Evolutionary conservation across 1,284 basidiomycete species (phyloP), one percentile per base, ranked within the genome.

Genomic region (Cryptococcus sp.): DNA sequence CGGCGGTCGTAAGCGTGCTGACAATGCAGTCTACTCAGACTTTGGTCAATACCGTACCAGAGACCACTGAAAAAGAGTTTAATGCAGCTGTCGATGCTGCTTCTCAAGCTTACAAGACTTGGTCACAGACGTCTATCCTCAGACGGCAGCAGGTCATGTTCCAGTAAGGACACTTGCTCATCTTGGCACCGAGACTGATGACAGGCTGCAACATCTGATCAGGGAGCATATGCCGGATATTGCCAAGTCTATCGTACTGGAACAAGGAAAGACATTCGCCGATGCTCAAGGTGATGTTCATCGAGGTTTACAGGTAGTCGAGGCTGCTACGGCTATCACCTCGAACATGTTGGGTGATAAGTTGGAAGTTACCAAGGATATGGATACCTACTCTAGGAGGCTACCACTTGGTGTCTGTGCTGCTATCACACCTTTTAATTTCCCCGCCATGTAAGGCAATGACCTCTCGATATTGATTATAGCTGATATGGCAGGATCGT

Each of bases 231-330:
- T 63, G 37, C 61, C 63, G 22, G 86, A 48, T 83, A 87, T 71
- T 45, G 73, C 73, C 45, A 64, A 66, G 46, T 83, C 83, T 34
- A 82, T 93, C 55, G 70, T 91, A 21, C 77, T 93, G 13, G 91
- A 94, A 73, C 91, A 94, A 74, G 91, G 91, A 41, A 94, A 94
- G 76, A 93, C 91, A 1, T 77, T 86, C 48, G 82, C 73, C 82
- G 93, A 97, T 77, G 93, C 93, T 1, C 89, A 91, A 60, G 93
- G 93, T 0, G 94, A 98, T 72, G 83, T 98, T 37, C 82, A 92
- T 11, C 87, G 94, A 41, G 93, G 93, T 47, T 79, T 98, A 11
- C 53, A 97, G 74, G 94, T 98, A 7, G 92, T 96, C 24, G 94
- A 98, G 72, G 84, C 85, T 13, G 87, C 91, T 21, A 83, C 85